phyloP scores from a whole-genome alignment of 768 basidiomycete genomes.

The Xanthoconium stramineum region DNA sequence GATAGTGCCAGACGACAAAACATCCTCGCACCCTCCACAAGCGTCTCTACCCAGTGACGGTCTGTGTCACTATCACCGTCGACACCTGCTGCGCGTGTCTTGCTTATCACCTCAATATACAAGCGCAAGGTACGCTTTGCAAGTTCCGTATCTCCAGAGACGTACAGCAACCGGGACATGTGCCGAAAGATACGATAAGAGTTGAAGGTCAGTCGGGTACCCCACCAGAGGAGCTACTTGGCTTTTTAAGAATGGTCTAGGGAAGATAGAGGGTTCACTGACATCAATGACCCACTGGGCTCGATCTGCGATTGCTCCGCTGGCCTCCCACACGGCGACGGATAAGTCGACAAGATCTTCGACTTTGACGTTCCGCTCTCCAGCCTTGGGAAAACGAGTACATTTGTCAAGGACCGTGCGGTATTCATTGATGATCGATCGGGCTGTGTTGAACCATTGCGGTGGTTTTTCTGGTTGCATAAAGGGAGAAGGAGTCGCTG shows the following conservation, averaged over 20 bases:
- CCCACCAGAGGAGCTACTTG: slow-evolving; percentile 84
- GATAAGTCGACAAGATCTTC: slow-evolving; percentile 82
- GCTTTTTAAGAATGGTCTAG: not conserved
- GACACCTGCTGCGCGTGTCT: slow-evolving; percentile 60
- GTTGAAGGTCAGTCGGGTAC: slow-evolving; percentile 91
- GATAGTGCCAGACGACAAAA: slow-evolving; percentile 53
- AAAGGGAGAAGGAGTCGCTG: slow-evolving; percentile 10
- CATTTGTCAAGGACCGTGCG: slow-evolving; percentile 62
- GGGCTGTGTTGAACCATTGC: slow-evolving; percentile 63
- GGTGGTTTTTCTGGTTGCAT: slow-evolving; percentile 33
- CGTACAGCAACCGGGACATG: slow-evolving; percentile 70
- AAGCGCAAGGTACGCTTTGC: slow-evolving; percentile 74
- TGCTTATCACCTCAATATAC: slow-evolving; percentile 82
- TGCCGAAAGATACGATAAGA: slow-evolving; percentile 83
- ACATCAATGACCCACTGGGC: slow-evolving; percentile 84
- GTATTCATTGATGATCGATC: slow-evolving; percentile 68
- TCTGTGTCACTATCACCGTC: slow-evolving; percentile 60
- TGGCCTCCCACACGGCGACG: slow-evolving; percentile 78
- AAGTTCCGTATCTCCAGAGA: slow-evolving; percentile 55
- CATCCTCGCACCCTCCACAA: slow-evolving; percentile 77
- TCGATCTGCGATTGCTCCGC: slow-evolving; percentile 58
- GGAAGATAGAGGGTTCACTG: slow-evolving; percentile 29
- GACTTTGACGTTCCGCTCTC: slow-evolving; percentile 72
- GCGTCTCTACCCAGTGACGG: slow-evolving; percentile 68
- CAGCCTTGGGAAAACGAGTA: slow-evolving; percentile 79